Evolutionary conservation across 257 asterid genomes (phyloP).

Genomic region (Salvia rosmarinus): DNA sequence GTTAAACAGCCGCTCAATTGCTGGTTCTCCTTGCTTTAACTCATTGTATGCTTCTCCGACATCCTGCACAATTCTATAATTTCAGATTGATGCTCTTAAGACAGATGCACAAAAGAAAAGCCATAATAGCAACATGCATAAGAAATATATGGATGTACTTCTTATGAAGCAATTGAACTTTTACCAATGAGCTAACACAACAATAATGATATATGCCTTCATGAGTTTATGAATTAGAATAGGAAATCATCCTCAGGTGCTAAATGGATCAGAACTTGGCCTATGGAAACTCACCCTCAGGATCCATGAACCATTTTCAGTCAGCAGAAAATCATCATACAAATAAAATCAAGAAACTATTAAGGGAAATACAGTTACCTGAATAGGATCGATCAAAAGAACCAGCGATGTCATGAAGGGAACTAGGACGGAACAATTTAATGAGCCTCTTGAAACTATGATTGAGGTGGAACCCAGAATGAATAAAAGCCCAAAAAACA

Average conservation of each 20-base stretch:
- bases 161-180: not conserved
- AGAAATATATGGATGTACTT: conserved; percentile 13
- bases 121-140: conserved; percentile 41
- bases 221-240: too few relatives aligned
- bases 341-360: conserved; percentile 20
- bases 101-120: conserved; percentile 44
- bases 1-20: conserved; percentile 79
- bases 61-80: conserved; percentile 60
- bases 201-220: not conserved
- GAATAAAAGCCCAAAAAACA: conserved; percentile 65
- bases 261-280: too few relatives aligned
- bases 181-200: not conserved
- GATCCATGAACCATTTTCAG: not conserved
- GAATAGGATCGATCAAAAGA: conserved; percentile 85
- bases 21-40: conserved; percentile 97
- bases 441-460: conserved; percentile 63
- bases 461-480: conserved; percentile 59
- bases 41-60: conserved; percentile 90
- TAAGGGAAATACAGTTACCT: conserved; percentile 49
- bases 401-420: conserved; percentile 80
- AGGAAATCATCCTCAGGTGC: too few relatives aligned
- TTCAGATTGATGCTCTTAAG: conserved; percentile 46
- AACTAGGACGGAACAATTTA: conserved; percentile 54
- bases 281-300: not conserved
- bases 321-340: conserved; percentile 12